Conservation (phyloP, 2,329 filamentous ascomycete genomes). For the Nigrospora sphaerica region DNA sequence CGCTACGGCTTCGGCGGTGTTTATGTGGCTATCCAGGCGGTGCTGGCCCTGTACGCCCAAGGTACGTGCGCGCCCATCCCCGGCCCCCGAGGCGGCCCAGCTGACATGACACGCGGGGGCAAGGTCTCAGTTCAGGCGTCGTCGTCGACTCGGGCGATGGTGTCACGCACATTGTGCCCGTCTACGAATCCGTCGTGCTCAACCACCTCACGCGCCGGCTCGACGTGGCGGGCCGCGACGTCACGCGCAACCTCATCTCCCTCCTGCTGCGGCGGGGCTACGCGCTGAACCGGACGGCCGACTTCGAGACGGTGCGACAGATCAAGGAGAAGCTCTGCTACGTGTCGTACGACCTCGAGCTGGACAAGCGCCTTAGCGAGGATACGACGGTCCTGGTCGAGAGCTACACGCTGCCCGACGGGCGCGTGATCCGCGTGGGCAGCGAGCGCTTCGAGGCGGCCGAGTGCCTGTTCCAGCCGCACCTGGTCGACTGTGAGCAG, state of each 20-base stretch:
- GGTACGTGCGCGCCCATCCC: constrained; percentile 43
- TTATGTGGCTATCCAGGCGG: constrained; percentile 96
- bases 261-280: constrained; percentile 90
- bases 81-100: no score
- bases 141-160: constrained; percentile 97
- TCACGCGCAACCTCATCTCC: constrained; percentile 96
- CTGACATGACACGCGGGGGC: no score
- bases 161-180: constrained; percentile 96
- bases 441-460: constrained; percentile 97
- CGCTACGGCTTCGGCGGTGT: constrained; percentile 93
- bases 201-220: constrained; percentile 93
- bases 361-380: constrained; percentile 93
- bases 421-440: constrained; percentile 89
- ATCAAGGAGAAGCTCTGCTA: constrained; percentile 99
- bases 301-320: constrained; percentile 97
- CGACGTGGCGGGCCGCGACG: constrained; percentile 92
- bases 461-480: constrained; percentile 97
- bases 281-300: constrained; percentile 93
- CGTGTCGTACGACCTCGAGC: constrained; percentile 93
- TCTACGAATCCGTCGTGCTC: constrained; percentile 95
- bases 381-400: constrained; percentile 96
- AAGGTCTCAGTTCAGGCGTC: constrained; percentile 84
- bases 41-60: constrained; percentile 92
- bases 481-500: constrained; percentile 95
- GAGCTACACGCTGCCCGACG: constrained; percentile 94